phyloP scores from a whole-genome alignment of 1,284 basidiomycete species.

The Mycena sp. region DNA sequence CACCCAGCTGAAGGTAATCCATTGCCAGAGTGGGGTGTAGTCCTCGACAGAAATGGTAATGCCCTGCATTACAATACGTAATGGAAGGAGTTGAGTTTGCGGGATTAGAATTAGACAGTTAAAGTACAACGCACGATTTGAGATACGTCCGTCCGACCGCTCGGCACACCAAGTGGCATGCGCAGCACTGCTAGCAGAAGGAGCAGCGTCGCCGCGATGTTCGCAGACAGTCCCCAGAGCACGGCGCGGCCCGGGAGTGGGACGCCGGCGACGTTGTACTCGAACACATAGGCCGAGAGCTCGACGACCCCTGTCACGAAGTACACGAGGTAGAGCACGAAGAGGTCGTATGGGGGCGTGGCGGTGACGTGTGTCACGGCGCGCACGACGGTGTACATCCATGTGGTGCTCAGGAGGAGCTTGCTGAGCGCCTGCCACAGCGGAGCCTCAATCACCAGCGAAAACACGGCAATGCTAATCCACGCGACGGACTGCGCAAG shows the following conservation, averaged over 20 bases:
- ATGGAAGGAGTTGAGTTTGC: not conserved
- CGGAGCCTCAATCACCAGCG: constrained; percentile 15
- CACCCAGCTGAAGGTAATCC: constrained; percentile 61
- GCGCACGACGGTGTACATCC: constrained; percentile 65
- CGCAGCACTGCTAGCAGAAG: constrained; percentile 58
- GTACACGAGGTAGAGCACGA: constrained; percentile 51
- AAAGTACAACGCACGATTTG: constrained; percentile 23
- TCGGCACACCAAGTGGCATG: constrained; percentile 71
- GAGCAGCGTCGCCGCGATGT: constrained; percentile 53
- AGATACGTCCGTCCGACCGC: not conserved
- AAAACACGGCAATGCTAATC: constrained; percentile 20
- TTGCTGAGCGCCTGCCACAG: constrained; percentile 44
- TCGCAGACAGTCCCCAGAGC: constrained; percentile 47
- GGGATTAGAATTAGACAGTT: not conserved
- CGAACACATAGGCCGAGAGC: constrained; percentile 61
- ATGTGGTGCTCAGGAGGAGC: constrained; percentile 58
- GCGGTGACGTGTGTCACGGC: constrained; percentile 51
- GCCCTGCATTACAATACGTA: constrained; percentile 12
- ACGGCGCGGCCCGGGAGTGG: constrained; percentile 49
- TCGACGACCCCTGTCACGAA: constrained; percentile 53
- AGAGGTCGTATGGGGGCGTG: constrained; percentile 57
- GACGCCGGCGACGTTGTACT: constrained; percentile 49
- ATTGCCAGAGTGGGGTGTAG: constrained; percentile 78
- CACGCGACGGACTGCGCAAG: constrained; percentile 21
- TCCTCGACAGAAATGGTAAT: constrained; percentile 72